phyloP scores from a whole-genome alignment of 2,329 filamentous ascomycete genomes.

The Neurospora crassa region DNA sequence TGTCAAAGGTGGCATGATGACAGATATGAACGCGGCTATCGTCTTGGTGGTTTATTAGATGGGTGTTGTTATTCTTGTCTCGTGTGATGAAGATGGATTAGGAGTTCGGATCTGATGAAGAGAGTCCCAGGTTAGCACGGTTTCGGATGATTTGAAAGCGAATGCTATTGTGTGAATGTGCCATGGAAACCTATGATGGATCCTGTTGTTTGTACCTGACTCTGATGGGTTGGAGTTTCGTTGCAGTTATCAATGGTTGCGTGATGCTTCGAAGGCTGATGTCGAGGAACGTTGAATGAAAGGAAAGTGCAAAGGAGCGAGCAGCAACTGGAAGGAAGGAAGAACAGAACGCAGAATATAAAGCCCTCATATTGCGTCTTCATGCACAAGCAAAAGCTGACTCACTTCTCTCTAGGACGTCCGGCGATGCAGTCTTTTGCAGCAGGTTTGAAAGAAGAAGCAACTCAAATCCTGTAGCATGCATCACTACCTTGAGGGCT shows the following conservation, averaged over 20 bases:
- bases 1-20: neutral
- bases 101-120: neutral
- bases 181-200: neutral
- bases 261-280: neutral
- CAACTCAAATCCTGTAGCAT: no score
- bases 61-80: neutral
- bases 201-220: neutral
- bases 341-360: neutral
- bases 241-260: neutral
- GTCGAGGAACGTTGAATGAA: neutral
- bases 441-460: neutral
- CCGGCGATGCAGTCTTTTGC: neutral
- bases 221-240: neutral
- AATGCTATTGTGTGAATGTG: neutral
- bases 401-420: neutral
- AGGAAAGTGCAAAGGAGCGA: neutral
- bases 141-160: neutral
- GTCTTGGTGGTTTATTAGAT: neutral
- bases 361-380: neutral
- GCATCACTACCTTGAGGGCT: neutral
- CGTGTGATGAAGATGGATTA: neutral
- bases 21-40: neutral
- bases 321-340: neutral
- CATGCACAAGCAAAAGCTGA: neutral
- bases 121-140: neutral